Evolutionary conservation across 2,329 filamentous ascomycete genomes (phyloP).

Genomic region (Biscogniauxia mediterranea): DNA sequence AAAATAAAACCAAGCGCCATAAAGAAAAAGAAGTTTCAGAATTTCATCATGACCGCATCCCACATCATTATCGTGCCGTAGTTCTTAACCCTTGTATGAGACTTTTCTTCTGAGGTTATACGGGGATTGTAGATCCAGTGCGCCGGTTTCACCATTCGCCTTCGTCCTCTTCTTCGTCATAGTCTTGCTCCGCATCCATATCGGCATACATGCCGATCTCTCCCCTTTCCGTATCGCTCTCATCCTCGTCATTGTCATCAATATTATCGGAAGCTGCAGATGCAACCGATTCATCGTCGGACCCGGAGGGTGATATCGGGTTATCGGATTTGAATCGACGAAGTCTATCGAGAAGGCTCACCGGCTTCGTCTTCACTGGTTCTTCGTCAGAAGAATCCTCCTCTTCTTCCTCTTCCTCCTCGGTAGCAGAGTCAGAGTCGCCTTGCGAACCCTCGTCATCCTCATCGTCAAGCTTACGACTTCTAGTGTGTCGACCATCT

Average conservation of each 20-base stretch:
- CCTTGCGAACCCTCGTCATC: constrained; percentile 9
- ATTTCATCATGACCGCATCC: too few species aligned
- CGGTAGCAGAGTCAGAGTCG: constrained; percentile 11
- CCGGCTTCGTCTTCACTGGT: constrained; percentile 11
- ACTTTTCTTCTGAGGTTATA: too few species aligned
- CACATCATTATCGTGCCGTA: too few species aligned
- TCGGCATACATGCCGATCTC: too few species aligned
- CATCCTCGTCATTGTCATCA: constrained; percentile 13
- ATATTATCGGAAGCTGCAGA: constrained; percentile 16
- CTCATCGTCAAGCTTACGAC: background rate
- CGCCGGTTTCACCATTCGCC: too few species aligned
- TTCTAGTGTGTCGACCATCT: background rate
- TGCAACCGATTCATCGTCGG: constrained; percentile 10
- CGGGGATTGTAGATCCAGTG: too few species aligned
- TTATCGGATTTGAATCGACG: constrained; percentile 18
- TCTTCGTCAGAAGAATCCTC: constrained; percentile 2
- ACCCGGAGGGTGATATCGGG: constrained; percentile 10
- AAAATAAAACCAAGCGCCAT: too few species aligned
- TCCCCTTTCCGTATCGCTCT: background rate
- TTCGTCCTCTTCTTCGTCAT: too few species aligned
- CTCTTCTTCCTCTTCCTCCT: constrained; percentile 10
- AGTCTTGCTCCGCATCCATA: too few species aligned
- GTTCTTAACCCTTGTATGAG: too few species aligned
- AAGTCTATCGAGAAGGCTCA: constrained; percentile 23
- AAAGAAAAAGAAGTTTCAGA: too few species aligned